phyloP scores from a whole-genome alignment of 2,329 filamentous ascomycete species.

The Clarireedia sp. region DNA sequence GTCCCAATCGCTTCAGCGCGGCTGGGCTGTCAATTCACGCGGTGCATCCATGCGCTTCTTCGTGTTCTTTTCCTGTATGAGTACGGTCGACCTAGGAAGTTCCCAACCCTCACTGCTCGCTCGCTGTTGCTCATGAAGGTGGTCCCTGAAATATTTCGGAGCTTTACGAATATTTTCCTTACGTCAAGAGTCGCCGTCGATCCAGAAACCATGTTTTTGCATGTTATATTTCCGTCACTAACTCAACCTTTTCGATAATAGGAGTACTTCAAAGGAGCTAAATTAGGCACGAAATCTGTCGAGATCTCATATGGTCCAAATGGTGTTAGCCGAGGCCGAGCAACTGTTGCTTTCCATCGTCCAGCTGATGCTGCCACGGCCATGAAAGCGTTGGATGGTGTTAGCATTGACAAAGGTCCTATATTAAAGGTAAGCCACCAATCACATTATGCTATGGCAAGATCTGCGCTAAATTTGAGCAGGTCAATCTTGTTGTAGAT shows the following conservation, averaged over 20 bases:
- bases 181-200: constrained; percentile 26
- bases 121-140: constrained; percentile 36
- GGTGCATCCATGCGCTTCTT: too few relatives aligned
- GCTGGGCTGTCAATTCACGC: too few relatives aligned
- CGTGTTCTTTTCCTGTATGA: neutral
- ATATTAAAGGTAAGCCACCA: constrained; percentile 84
- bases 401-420: constrained; percentile 72
- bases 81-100: constrained; percentile 10
- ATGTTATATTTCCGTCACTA: constrained; percentile 49
- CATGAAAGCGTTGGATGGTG: constrained; percentile 73
- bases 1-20: too few relatives aligned
- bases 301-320: constrained; percentile 89
- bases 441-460: constrained; percentile 59
- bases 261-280: constrained; percentile 87
- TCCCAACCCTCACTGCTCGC: constrained; percentile 49
- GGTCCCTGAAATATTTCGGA: neutral
- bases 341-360: constrained; percentile 79
- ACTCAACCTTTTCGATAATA: constrained; percentile 56
- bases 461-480: constrained; percentile 11
- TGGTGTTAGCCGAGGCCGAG: constrained; percentile 84
- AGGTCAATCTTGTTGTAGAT: constrained; percentile 89
- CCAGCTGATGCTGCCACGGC: constrained; percentile 78
- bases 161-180: constrained; percentile 19
- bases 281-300: constrained; percentile 31
- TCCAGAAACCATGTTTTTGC: constrained; percentile 23